These are phyloP conservation scores for Haplosporangium gracile DNA, from an alignment of 192 early-diverging fungal genomes.

Conservation along the genomic window DNA sequence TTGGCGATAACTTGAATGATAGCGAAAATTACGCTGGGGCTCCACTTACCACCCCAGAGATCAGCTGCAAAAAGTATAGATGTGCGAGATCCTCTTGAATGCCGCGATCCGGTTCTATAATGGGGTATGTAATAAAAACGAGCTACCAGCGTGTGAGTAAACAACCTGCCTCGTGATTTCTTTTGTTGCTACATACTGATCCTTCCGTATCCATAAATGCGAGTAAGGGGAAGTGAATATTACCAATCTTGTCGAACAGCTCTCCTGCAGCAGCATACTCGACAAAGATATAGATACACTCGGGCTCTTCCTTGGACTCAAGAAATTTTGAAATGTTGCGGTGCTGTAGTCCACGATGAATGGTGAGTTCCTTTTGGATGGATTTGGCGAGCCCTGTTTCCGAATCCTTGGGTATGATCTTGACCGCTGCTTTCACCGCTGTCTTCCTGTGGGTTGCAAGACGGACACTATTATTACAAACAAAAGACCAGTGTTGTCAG, in stretches of 20 bases:
- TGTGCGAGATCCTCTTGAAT: conserved; percentile 80
- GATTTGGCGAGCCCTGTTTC: conserved; percentile 34
- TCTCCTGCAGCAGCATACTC: conserved; percentile 80
- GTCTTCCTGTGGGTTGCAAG: conserved; percentile 63
- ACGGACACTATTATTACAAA: conserved; percentile 58
- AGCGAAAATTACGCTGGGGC: background rate
- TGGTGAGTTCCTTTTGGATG: conserved; percentile 68
- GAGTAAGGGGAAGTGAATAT: too few relatives aligned
- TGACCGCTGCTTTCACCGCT: conserved; percentile 65
- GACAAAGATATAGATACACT: conserved; percentile 69
- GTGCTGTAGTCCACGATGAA: conserved; percentile 64
- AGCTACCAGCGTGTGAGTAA: too few relatives aligned
- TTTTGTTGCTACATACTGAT: too few relatives aligned
- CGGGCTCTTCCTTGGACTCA: conserved; percentile 63
- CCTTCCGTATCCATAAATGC: too few relatives aligned
- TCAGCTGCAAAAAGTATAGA: conserved; percentile 79
- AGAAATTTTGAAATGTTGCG: conserved; percentile 70
- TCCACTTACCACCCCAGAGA: conserved; percentile 70
- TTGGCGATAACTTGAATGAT: background rate
- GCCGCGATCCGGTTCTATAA: conserved; percentile 73
- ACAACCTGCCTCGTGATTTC: too few relatives aligned
- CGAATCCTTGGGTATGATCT: conserved; percentile 66
- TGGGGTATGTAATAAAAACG: background rate
- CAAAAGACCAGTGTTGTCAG: background rate
- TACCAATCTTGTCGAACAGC: conserved; percentile 80